Evolutionary conservation across 441 rosid genomes (phyloP), one percentile per base, ranked within the genome.

Genomic region (Populus hybrid): DNA sequence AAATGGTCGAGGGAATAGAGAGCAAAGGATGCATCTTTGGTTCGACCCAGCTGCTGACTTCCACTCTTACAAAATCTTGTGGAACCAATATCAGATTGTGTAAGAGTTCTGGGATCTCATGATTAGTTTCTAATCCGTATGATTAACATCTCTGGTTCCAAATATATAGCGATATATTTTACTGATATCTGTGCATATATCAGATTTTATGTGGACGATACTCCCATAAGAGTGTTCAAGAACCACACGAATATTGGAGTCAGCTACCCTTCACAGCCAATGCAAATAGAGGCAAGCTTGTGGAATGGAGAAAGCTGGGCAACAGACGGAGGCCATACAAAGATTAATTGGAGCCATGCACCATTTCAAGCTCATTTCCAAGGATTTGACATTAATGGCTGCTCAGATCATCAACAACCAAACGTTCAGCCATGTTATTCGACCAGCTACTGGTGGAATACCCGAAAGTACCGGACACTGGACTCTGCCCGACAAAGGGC

Each of bases 281-380:
- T 91, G 94, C 84, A 82, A 50, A 29, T 90, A 10, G 83, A 80
- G 66, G 92, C 84, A 56, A 94, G 94, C 82, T 73, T 91, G 61
- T 94, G 95, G 96, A 75, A 94, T 72, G 98, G 93, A 56, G 90
- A 87, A 0, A 68, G 67, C 38, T 92, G 96, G 96, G 98, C 94
- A 10, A 92, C 96, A 4, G 92, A 90, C 35, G 91, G 93, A 18
- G 93, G 96, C 56, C 71, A 33, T 70, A 86, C 90, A 2, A 91
- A 90, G 87, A 83, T 76, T 6, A 74, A 94, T 72, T 92, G 95
- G 92, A 83, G 79, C 8, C 28, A 83, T 21, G 88, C 94, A 40
- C 96, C 96, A 7, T 94, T 92, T 74, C 45, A 20, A 61, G 92
- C 93, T 29, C 70, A 82, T 64, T 94, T 88, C 77, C 85, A 74